Evolutionary conservation across 495 filamentous ascomycete genomes (phyloP).

Genomic region (Penicillium bialowiezense): DNA sequence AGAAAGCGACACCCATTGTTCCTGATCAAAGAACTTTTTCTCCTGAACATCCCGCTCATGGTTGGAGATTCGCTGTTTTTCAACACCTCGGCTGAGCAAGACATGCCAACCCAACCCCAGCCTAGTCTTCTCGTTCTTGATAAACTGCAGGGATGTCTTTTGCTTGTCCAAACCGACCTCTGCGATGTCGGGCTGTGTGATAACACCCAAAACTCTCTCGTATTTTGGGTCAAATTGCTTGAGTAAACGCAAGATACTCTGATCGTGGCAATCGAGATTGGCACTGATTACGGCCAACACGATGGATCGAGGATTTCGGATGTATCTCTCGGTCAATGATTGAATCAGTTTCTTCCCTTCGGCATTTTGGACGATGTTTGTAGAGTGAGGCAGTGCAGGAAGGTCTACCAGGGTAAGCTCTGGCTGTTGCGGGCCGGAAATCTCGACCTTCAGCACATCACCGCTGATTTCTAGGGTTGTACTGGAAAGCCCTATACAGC

Average conservation of each 20-base stretch:
- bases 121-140: constrained; percentile 57
- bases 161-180: constrained; percentile 36
- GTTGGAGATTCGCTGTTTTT: constrained; percentile 27
- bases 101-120: constrained; percentile 71
- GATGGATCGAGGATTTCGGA: constrained; percentile 54
- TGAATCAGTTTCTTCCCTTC: constrained; percentile 44
- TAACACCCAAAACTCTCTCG: constrained; percentile 50
- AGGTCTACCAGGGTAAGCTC: constrained; percentile 68
- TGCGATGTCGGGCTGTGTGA: constrained; percentile 46
- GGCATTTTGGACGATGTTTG: constrained; percentile 28
- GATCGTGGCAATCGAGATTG: constrained; percentile 47
- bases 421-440: constrained; percentile 54
- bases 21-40: constrained; percentile 29
- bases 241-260: constrained; percentile 38
- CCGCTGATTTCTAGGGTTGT: constrained; percentile 44
- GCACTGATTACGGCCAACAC: constrained; percentile 63
- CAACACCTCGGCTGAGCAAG: constrained; percentile 56
- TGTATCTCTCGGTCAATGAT: constrained; percentile 56
- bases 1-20: constrained; percentile 33
- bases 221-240: constrained; percentile 15
- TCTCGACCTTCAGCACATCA: constrained; percentile 63
- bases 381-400: constrained; percentile 55
- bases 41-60: constrained; percentile 29
- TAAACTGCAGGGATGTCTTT: constrained; percentile 48
- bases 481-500: constrained; percentile 45